Evolutionary conservation across 441 rosid species (phyloP), one percentile per base, ranked within the genome.

Genomic region (Gossypium schwendimanii): DNA sequence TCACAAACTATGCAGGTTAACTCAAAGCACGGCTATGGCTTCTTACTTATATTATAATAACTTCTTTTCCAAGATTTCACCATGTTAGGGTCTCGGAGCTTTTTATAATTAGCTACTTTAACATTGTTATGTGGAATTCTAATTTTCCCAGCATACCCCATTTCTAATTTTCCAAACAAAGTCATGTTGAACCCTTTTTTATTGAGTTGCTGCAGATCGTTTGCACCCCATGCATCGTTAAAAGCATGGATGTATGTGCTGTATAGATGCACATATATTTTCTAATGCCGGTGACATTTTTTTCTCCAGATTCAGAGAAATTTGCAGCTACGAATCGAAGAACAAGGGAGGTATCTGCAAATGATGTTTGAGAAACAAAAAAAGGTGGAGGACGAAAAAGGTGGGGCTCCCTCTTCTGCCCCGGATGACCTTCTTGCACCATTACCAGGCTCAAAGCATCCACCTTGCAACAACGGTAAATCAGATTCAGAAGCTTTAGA

Each of bases 341-440:
- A 87, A 79, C 91, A 87, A 39, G 91, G 89, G 6, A 81, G 78
- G 79, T 31, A 76, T 41, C 84, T 87, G 63, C 91, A 85, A 77
- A 75, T 67, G 86, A 81, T 87, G 87, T 84, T 86, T 55, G 86
- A 87, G 81, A 78, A 86, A 67, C 87, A 84, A 74, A 83, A 65
- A 67, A 78, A 69, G 76, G 76, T 77, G 67, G 87, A 73, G 24
- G 78, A 64, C 31, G 87, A 81, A 23, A 81, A 20, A 63, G 20
- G 72, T n/a, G 76, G 80, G 72, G 82, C 63, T 69, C 77, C 87
- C 63, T 79, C 87, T 50, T 82, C 86, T 45, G 23, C 80, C 72
- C 53, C 2, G 6, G 81, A 70, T 23, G 76, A 79, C 64, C 63
- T 80, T 61, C 47, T 76, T 33, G 77, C 68, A 8, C 68, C 73